These are phyloP conservation scores for Ligustrum vulgare DNA, from an alignment of 257 asterid genomes.

Conservation along the genomic window DNA sequence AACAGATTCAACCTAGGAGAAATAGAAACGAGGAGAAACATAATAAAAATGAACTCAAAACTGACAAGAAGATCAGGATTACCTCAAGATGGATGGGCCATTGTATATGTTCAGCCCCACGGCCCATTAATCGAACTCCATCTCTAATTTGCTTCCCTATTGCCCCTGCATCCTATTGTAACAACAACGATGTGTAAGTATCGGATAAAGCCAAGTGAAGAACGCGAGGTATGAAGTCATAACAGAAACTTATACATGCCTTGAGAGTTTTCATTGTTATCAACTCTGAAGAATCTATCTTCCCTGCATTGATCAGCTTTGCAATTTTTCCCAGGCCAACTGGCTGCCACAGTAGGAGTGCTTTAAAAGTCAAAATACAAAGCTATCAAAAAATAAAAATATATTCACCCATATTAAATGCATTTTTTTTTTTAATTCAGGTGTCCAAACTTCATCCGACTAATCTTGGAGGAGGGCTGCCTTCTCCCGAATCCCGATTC, in stretches of 20 bases:
- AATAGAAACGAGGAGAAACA: neutral
- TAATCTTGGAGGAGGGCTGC: too few species aligned
- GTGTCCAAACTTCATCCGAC: too few species aligned
- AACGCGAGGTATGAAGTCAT: conserved; percentile 9
- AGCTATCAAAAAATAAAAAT: neutral
- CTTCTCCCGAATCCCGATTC: too few species aligned
- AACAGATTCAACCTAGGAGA: neutral
- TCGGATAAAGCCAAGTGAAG: conserved; percentile 19
- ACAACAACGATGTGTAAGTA: conserved; percentile 6
- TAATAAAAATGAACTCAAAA: neutral
- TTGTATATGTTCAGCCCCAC: conserved; percentile 69
- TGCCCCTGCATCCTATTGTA: conserved; percentile 71
- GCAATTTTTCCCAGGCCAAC: conserved; percentile 93
- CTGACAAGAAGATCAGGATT: neutral
- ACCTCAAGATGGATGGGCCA: conserved; percentile 99
- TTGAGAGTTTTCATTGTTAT: conserved; percentile 93
- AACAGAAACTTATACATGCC: conserved; percentile 36
- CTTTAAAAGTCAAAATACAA: neutral
- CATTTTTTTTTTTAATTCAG: too few species aligned
- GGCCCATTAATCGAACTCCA: conserved; percentile 93
- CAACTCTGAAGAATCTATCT: conserved; percentile 92
- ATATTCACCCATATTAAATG: neutral
- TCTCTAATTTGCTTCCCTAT: conserved; percentile 89
- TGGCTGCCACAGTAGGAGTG: conserved; percentile 56
- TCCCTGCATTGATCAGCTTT: conserved; percentile 86